Base-by-base conservation (phyloP, 129 eudicot genomes). In the Saussurea involucrata region DNA sequence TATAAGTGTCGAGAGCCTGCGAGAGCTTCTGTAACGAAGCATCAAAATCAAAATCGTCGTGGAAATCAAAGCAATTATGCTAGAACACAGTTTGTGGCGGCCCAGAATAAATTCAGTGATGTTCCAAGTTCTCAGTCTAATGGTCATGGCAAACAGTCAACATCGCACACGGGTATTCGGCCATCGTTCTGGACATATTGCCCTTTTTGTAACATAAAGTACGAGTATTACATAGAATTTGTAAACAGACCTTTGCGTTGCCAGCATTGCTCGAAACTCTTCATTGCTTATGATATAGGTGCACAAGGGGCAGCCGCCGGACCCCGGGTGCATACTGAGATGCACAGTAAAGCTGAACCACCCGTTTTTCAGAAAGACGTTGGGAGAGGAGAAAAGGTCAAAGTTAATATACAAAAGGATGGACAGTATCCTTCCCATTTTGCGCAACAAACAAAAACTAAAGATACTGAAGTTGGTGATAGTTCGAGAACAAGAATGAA, bases 161-260 rank as follows among this genome's bases (percentile, higher is more conserved):
- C 78, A 49, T 21, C 85, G 40, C 78, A 68, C n/a, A 1, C 80
- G 2, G 76, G 57, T 21, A 36, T 71, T 20, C 83, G 18, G 44
- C 80, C 73, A 65, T 31, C 87, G 24, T 92, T 92, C 76, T 88
- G 91, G 91, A 92, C 92, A 0, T 58, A 66, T 21, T 92, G 97
- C 42, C 91, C 93, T 13, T 86, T 76, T 69, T 92, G 97, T 66
- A 44, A 49, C 37, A 13, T 63, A 4, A 89, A 55, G 71, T 87
- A 82, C 57, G 90, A 86, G 86, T 89, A 84, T 72, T 68, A 53
- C 22, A 86, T 72, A 78, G 75, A 78, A 4, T 65, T 12, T 68
- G 72, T 83, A 2, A 79, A 89, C 81, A 71, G 63, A 76, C 57
- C 76, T 57, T 68, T 86, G 68, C 77, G 74, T 75, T 92, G 96